Conservation (phyloP, 768 basidiomycete species). For the Floccularia luteovirens region DNA sequence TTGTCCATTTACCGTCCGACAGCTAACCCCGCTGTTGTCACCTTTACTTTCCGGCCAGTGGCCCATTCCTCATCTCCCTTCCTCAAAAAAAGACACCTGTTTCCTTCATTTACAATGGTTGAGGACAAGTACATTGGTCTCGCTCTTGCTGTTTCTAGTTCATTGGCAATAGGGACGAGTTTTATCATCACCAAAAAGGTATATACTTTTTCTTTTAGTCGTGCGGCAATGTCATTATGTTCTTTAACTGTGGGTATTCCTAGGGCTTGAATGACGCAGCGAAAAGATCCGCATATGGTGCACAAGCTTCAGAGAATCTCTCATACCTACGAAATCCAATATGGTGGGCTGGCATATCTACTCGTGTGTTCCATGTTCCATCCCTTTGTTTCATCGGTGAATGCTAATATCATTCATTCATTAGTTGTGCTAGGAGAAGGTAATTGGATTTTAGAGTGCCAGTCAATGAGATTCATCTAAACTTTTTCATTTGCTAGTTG, state of each 20-base stretch:
- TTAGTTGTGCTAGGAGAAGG: constrained; percentile 92
- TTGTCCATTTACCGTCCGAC: too few species aligned
- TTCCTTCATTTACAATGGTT: constrained; percentile 43
- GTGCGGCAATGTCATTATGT: constrained; percentile 1
- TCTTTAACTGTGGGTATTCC: constrained; percentile 4
- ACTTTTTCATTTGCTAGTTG: constrained; percentile 39
- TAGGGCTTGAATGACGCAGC: constrained; percentile 88
- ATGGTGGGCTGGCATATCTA: constrained; percentile 96
- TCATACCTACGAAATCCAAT: constrained; percentile 86
- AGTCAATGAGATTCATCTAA: constrained; percentile 3
- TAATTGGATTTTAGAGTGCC: constrained; percentile 21
- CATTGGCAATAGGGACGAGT: constrained; percentile 86
- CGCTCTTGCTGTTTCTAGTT: constrained; percentile 77
- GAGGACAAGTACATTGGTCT: constrained; percentile 97
- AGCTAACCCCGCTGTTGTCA: too few species aligned
- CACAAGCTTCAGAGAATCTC: constrained; percentile 74
- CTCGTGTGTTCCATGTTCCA: constrained; percentile 53
- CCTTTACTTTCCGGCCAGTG: too few species aligned
- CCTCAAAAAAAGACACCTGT: too few species aligned
- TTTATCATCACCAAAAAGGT: constrained; percentile 99
- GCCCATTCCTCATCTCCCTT: too few species aligned
- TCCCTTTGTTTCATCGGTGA: constrained; percentile 2
- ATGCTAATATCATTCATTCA: constrained; percentile 1
- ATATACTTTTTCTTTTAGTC: constrained; percentile 9
- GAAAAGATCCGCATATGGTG: constrained; percentile 34